Base-by-base conservation (phyloP, 352 stramenopile species). In the Globisporangium takayamanum region DNA sequence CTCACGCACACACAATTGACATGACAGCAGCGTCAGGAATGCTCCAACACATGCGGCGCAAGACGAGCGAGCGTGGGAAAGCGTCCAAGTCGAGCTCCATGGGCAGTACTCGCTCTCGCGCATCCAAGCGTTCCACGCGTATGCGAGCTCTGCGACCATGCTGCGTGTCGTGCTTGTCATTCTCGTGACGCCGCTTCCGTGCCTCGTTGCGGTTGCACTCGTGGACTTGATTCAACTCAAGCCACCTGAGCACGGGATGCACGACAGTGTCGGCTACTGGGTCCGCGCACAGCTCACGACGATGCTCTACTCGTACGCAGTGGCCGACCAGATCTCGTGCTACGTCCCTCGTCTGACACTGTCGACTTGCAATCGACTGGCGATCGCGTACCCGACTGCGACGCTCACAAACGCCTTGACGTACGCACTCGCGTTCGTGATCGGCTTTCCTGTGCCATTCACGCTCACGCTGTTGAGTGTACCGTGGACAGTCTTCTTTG, bases 371-470 rank as follows among this genome's bases (percentile, higher is more conserved):
- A 22, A 56, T 4, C 25, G 30, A 8, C 0, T 58, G 11, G 41
- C 53, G 1, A 18, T 42, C 20, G 28, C 53, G 10, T 5, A 50
- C 2, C 46, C 46, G 8, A 3, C 14, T 7, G 15, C 22, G 12
- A 2, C 54, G 11, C 4, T 11, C 50, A 28, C 25, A 39, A 39
- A 26, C 58, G 7, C 3, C 4, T 26, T 36, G 55, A 53, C 55
- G 25, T 60, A 60, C 54, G 44, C 15, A 18, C 14, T 60, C n/a
- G 63, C 41, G 8, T 36, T 45, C 26, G 25, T 52, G 22, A 69
- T 81, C 15, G 72, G 63, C 3, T 80, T 79, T 36, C 72, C 68
- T 16, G 25, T 82, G 18, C 68, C 73, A 7, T 85, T 85, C 48
- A 70, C 68, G n/a, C 60, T 78, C 2, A 8, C 26, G 0, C 42